Base-by-base conservation (phyloP, 83 land plant species). In the Diphasiastrum complanatum region DNA sequence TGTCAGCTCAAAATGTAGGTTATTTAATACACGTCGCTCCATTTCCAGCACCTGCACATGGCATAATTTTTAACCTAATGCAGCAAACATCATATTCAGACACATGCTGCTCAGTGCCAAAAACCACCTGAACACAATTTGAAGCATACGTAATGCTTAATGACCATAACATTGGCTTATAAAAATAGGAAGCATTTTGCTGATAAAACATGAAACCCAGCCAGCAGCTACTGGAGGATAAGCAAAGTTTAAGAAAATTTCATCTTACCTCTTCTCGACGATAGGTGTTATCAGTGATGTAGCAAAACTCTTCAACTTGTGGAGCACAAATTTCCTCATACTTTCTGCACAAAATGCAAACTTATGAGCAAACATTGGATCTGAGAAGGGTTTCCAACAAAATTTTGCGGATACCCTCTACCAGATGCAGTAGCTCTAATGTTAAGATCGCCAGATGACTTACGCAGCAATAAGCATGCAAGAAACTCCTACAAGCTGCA, bases 311-410 rank as follows among this genome's bases (percentile, higher is more conserved):
- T 51, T 93, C 99, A 61, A 93, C 99, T 52, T 89, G 96, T 31
- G 99, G 99, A 2, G 99, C 89, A 79, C 89, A 85, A 25, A 89
- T 93, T 79, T 93, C 99, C 52, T 93, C 99, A 63, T 93, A 86
- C 65, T 93, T 93, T 0, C 97, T 89, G 81, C 20, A 36, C 33
- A 58, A 10, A 34, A 12, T 20, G 2, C 16, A 27, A 5, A 35
- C 20, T 20, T 20, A 16, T 1, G 22, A 16, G n/a, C n/a, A 51
- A 60, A 36, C 25, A 14, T 22, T 18, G 23, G n/a, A 46, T 54
- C n/a, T n/a, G n/a, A n/a, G n/a, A n/a, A n/a, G n/a, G n/a, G n/a
- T n/a, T n/a, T n/a, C n/a, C n/a, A n/a, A n/a, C n/a, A n/a, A n/a
- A n/a, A n/a, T n/a, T n/a, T n/a, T n/a, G n/a, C n/a, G n/a, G n/a